Percentiles rank a stretch among this genome's conserved stretches.
Evolutionary conservation across 257 asterid genomes (phyloP).

Genomic region (Gentiana dahurica): DNA sequence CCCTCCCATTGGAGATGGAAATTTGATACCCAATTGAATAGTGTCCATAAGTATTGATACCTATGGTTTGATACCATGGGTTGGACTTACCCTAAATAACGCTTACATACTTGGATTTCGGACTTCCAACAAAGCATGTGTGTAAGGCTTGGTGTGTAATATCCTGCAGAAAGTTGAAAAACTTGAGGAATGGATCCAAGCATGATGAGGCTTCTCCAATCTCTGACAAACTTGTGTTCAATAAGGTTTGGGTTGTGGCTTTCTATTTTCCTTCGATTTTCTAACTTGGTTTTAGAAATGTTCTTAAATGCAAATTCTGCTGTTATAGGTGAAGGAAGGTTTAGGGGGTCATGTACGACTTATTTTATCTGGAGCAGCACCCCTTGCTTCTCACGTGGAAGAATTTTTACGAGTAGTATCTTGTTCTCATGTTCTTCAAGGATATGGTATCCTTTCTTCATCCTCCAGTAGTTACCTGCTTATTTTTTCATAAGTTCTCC

Average conservation of each 20-base stretch:
- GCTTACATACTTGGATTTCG: conserved; percentile 7
- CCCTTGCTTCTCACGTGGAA: conserved; percentile 87
- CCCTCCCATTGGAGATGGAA: too few relatives aligned
- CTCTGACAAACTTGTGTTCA: conserved; percentile 74
- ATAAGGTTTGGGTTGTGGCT: conserved; percentile 40
- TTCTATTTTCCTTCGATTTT: neutral
- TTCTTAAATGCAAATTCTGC: neutral
- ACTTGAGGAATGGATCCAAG: conserved; percentile 59
- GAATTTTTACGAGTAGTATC: conserved; percentile 80
- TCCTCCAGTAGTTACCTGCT: neutral
- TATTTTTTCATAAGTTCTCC: neutral
- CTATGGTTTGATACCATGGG: neutral
- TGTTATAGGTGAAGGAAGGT: conserved; percentile 66
- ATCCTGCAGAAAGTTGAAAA: conserved; percentile 52
- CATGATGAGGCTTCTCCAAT: conserved; percentile 59
- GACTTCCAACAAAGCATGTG: too few relatives aligned
- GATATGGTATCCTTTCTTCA: conserved; percentile 58
- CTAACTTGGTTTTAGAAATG: neutral
- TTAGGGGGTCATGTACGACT: conserved; percentile 79
- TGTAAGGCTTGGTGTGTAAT: too few relatives aligned
- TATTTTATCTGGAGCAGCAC: conserved; percentile 94
- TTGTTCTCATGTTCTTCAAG: conserved; percentile 75
- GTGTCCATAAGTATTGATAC: neutral
- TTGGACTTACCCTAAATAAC: neutral
- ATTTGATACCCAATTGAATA: too few relatives aligned